Conservation (phyloP, 73 alveolate genomes). For the Tetrahymena elliotti region DNA sequence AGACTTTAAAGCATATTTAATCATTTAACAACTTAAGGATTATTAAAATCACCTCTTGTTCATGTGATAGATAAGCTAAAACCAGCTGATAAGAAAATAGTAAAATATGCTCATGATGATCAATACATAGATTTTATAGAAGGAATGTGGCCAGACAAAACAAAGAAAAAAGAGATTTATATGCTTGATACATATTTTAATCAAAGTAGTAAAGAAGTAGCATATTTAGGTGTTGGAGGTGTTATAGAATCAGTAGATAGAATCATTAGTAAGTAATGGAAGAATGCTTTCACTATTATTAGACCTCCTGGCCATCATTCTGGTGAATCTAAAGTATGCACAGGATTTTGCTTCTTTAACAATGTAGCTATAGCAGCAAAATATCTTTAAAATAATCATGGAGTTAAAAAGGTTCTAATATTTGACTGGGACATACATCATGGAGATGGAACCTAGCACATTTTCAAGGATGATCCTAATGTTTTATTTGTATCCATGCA, state of each 20-base stretch:
- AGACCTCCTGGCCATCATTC: constrained; percentile 99
- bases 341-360: constrained; percentile 92
- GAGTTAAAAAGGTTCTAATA: constrained; percentile 66
- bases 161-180: background rate
- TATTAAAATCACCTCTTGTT: background rate
- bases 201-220: background rate
- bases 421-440: constrained; percentile 99
- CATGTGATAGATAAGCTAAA: background rate
- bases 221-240: constrained; percentile 13
- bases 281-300: constrained; percentile 12
- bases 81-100: background rate
- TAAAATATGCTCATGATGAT: background rate
- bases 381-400: constrained; percentile 58
- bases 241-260: constrained; percentile 20
- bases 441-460: constrained; percentile 97
- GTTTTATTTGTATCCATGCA: constrained; percentile 88
- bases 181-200: constrained; percentile 8
- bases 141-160: background rate
- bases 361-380: constrained; percentile 94
- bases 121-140: background rate
- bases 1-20: background rate
- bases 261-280: constrained; percentile 5
- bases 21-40: background rate
- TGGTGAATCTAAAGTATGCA: constrained; percentile 40
- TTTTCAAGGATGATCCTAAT: constrained; percentile 76